Conservation (phyloP, 352 stramenopile genomes). For the Sclerospora graminicola region DNA sequence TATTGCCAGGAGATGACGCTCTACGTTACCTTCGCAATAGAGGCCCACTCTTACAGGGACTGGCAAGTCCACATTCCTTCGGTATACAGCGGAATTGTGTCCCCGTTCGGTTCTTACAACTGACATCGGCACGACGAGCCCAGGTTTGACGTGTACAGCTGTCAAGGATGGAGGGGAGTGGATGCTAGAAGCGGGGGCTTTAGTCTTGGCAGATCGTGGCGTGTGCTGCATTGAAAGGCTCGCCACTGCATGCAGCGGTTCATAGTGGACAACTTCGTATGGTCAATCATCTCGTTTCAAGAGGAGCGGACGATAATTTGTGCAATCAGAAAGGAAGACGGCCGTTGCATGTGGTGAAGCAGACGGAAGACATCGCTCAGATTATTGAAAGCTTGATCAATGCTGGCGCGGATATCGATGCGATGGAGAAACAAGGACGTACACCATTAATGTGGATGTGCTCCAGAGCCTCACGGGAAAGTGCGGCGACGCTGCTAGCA, state of each 20-base stretch:
- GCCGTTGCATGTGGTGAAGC: slow-evolving; percentile 55
- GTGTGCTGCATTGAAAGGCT: too few species aligned
- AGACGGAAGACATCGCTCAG: slow-evolving; percentile 38
- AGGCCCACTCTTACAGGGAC: too few species aligned
- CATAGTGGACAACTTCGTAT: slow-evolving; percentile 44
- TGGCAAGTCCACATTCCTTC: too few species aligned
- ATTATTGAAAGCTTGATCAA: slow-evolving; percentile 59
- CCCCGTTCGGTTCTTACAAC: too few species aligned
- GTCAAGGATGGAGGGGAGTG: too few species aligned
- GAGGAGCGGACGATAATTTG: slow-evolving; percentile 41
- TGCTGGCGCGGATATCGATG: slow-evolving; percentile 47
- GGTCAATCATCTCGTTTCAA: slow-evolving; percentile 53
- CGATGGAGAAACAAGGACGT: slow-evolving; percentile 45
- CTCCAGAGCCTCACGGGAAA: slow-evolving; percentile 45
- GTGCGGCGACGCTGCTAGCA: slow-evolving; percentile 50
- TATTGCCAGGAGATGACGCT: too few species aligned
- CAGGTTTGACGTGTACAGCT: too few species aligned
- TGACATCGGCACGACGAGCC: too few species aligned
- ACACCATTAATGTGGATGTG: slow-evolving; percentile 82
- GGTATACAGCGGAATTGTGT: too few species aligned
- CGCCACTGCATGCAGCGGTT: slow-evolving; percentile 52
- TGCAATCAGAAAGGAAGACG: slow-evolving; percentile 46
- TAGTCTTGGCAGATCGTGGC: too few species aligned
- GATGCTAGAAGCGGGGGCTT: too few species aligned
- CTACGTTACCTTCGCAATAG: too few species aligned